Base-by-base conservation (phyloP, 768 basidiomycete genomes). In the Sistotremastrum niveocremeum region DNA sequence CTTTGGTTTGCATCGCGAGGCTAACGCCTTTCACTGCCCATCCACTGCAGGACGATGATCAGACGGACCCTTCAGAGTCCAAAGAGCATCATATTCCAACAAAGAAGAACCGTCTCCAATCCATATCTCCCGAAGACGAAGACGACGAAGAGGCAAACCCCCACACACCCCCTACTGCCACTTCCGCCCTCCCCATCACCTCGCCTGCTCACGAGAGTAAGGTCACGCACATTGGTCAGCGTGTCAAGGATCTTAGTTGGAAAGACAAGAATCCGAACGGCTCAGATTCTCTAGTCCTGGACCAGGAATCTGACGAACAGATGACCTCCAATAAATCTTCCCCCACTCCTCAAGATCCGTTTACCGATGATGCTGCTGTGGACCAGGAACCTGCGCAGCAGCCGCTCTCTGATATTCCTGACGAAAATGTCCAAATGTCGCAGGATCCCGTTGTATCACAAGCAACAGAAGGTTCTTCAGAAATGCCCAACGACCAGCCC, bases 151-250 rank as follows among this genome's bases (percentile, higher is more conserved):
- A 84, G 59, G 73, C 76, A 0, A 61, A 62, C 2, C 47, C 53
- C 20, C 53, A 46, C 40, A 34, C 54, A 41, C 47, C 30, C 12
- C 28, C 11, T 28, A 41, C 40, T 20, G 59, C 63, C 4, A 41
- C 56, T 12, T 55, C 62, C 2, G 52, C 40, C 4, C 54, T 60
- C 7, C 28, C 51, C 41, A 68, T 69, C 44, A 70, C 68, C 46
- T 85, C 85, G n/a, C 83, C 85, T 3, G 80, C 78, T 3, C 74
- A 77, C 52, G 82, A 85, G 61, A 74, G 81, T 64, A 85, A 82
- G 66, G 76, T 82, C 48, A 73, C 80, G 44, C 83, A 84, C 64
- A 83, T 84, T 54, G 84, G 81, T 51, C 78, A 78, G 56, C 79
- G 81, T 30, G 82, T 85, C 33, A 82, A 84, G 59, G 84, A 85